Evolutionary conservation across 805 yeast genomes (phyloP).

Genomic region (Ogataea siamensis): DNA sequence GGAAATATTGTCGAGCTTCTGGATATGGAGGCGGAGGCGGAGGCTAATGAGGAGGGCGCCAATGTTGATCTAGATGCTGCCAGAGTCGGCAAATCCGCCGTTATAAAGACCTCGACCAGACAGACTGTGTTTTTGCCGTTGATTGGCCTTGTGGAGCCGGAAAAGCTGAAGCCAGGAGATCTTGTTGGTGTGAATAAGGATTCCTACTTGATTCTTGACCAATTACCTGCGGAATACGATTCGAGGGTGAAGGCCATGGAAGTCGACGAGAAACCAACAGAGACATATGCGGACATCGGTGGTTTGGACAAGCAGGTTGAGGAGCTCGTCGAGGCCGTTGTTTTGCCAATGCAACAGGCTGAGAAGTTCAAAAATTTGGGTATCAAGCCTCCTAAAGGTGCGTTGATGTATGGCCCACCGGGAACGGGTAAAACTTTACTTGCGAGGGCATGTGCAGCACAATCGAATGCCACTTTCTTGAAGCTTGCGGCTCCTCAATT

Average conservation of each 20-base stretch:
- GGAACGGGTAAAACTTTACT: slow-evolving; percentile 97
- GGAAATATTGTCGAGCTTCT: slow-evolving; percentile 95
- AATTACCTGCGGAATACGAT: slow-evolving; percentile 95
- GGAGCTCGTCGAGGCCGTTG: slow-evolving; percentile 97
- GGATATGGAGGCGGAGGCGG: slow-evolving; percentile 81
- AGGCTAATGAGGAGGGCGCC: slow-evolving; percentile 88
- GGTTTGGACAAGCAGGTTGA: slow-evolving; percentile 98
- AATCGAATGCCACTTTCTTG: slow-evolving; percentile 94
- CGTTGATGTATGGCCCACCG: slow-evolving; percentile 98
- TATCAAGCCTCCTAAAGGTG: slow-evolving; percentile 97
- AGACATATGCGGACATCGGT: slow-evolving; percentile 95
- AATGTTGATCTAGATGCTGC: slow-evolving; percentile 90
- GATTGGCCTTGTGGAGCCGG: slow-evolving; percentile 92
- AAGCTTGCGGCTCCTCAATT: slow-evolving; percentile 97
- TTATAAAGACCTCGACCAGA: slow-evolving; percentile 93
- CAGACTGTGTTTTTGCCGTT: slow-evolving; percentile 96
- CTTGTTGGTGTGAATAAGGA: slow-evolving; percentile 97
- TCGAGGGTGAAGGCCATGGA: slow-evolving; percentile 98
- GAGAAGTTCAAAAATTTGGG: slow-evolving; percentile 94
- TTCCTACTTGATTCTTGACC: slow-evolving; percentile 87
- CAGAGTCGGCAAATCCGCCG: slow-evolving; percentile 95
- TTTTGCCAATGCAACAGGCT: slow-evolving; percentile 96
- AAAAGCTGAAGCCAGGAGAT: slow-evolving; percentile 92
- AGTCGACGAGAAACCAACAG: slow-evolving; percentile 98
- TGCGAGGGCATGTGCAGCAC: slow-evolving; percentile 99